Evolutionary conservation across 768 basidiomycete genomes (phyloP).

Genomic region (Boletus coccyginus): DNA sequence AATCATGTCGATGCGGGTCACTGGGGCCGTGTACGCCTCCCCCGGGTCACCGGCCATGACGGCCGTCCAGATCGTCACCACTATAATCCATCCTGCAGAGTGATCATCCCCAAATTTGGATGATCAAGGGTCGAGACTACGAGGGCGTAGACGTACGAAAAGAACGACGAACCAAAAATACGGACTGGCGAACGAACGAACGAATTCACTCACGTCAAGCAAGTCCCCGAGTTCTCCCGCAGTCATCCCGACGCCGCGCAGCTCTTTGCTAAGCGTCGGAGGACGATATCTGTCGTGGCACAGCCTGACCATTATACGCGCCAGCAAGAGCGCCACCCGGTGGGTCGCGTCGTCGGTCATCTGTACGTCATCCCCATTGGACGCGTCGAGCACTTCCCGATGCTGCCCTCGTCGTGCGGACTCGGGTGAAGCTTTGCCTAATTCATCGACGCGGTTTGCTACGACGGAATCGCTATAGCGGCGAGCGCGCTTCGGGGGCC

Average conservation of each 20-base stretch:
- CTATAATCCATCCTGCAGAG: constrained; percentile 9
- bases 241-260: constrained; percentile 20
- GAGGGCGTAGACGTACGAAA: constrained; percentile 2
- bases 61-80: constrained; percentile 14
- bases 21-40: constrained; percentile 1
- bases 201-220: constrained; percentile 33
- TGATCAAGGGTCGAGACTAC: constrained; percentile 17
- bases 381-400: not conserved
- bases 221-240: constrained; percentile 32
- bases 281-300: constrained; percentile 22
- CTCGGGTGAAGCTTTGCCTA: constrained; percentile 11
- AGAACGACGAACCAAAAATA: not conserved
- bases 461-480: constrained; percentile 13
- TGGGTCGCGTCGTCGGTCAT: constrained; percentile 2
- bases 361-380: not conserved
- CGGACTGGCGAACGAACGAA: not conserved
- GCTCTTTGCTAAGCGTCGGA: not conserved
- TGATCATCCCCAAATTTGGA: constrained; percentile 5
- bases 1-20: constrained; percentile 15
- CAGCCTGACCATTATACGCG: constrained; percentile 21
- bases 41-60: not conserved
- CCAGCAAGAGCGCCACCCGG: constrained; percentile 21
- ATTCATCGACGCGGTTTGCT: constrained; percentile 9
- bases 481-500: constrained; percentile 29
- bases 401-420: not conserved